Evolutionary conservation across 2,329 filamentous ascomycete genomes (phyloP), one percentile per base, ranked within the genome.

Genomic region (Metarhizium anisopliae): DNA sequence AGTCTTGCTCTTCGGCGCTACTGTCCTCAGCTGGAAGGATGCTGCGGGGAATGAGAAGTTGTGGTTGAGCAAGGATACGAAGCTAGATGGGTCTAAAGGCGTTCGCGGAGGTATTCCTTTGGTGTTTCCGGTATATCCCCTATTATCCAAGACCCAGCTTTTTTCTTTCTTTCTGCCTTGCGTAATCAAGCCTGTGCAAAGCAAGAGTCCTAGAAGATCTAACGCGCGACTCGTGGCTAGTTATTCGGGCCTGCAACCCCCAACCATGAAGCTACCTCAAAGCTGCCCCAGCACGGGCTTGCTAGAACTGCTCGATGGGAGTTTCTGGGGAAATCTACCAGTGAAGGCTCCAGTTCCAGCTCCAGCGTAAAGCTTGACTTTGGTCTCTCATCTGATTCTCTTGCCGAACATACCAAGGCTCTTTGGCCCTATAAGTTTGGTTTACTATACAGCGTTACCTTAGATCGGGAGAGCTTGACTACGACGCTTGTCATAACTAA

Each of bases 261-360:
- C 53, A 79, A 85, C 62, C 85, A 92, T 70, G 83, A 87, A 61
- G 80, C 87, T n/a, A 94, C 90, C 32, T 83, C 83, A 53, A 76
- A 82, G 61, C 86, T 99, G 30, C 86, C 92, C 3, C 92, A 96
- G 74, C 94, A 97, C 75, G 94, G 94, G 62, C 95, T 99, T 72
- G 94, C 93, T 43, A 90, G 94, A 64, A 92, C 83, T 67, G 89
- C 86, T 50, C 82, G 82, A 59, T 99, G 94, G 94, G 92, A 97
- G 71, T 96, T 94, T 70, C 80, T 99, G 53, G 92, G 92, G 67
- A 95, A 93, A 74, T 90, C 86, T 47, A 74, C 75, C 54, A 75
- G 73, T 61, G 74, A 76, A 68, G 63, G 72, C 70, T 58, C 59
- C 80, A 89, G 67, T 70, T 58, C 59, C 80, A 89, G 67, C 77